Evolutionary conservation across 1,139 yeast species (phyloP).

Genomic region (Lodderomyces elongisporus): DNA sequence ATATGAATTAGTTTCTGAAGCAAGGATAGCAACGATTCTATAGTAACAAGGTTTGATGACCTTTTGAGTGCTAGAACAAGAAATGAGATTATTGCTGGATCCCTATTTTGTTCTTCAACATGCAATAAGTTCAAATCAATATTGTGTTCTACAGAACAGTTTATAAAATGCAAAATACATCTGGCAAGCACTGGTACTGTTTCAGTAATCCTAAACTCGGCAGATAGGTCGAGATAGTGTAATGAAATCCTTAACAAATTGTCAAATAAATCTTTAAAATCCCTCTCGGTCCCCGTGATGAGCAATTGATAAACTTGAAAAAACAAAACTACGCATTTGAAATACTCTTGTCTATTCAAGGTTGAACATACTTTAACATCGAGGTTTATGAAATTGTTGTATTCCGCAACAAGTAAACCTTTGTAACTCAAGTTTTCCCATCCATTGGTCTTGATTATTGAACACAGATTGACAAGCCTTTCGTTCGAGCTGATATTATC

Average conservation of each 20-base stretch:
- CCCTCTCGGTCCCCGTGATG: slow-evolving; percentile 52
- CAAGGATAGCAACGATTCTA: slow-evolving; percentile 43
- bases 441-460: slow-evolving; percentile 30
- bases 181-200: slow-evolving; percentile 26
- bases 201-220: slow-evolving; percentile 20
- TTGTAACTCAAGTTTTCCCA: slow-evolving; percentile 51
- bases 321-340: slow-evolving; percentile 22
- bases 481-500: not conserved
- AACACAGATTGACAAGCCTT: no score
- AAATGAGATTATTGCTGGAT: slow-evolving; percentile 31
- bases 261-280: slow-evolving; percentile 39
- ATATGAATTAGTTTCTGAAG: slow-evolving; percentile 42
- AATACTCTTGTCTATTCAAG: slow-evolving; percentile 21
- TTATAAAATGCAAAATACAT: slow-evolving; percentile 28
- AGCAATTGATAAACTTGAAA: slow-evolving; percentile 41
- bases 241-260: slow-evolving; percentile 19
- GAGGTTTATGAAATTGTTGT: slow-evolving; percentile 3
- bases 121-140: slow-evolving; percentile 29
- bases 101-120: slow-evolving; percentile 27
- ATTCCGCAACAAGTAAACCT: slow-evolving; percentile 23
- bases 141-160: slow-evolving; percentile 27
- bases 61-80: slow-evolving; percentile 36
- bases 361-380: slow-evolving; percentile 12
- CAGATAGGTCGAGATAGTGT: slow-evolving; percentile 21
- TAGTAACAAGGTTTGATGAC: slow-evolving; percentile 30